These are phyloP conservation scores for Spinacia oleracea DNA, from an alignment of 179 eudicot genomes.

Conservation along the genomic window DNA sequence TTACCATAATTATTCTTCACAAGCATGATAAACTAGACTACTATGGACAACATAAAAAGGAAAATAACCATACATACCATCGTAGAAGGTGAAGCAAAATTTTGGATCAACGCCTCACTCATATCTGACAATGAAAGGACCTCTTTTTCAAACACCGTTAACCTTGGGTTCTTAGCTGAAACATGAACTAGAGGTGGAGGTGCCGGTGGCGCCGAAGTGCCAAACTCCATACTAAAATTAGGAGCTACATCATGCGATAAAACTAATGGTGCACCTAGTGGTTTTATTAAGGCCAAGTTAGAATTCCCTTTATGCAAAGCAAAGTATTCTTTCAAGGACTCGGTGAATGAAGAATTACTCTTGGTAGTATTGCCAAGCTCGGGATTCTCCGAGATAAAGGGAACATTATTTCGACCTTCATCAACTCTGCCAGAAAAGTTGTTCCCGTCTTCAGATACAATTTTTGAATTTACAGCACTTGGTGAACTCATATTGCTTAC, in stretches of 20 bases:
- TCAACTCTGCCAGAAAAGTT: constrained; percentile 16
- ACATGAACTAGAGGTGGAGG: constrained; percentile 5
- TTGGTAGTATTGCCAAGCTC: no score
- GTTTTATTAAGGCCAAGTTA: constrained; percentile 4
- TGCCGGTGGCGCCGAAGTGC: not conserved
- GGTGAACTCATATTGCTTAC: constrained; percentile 9
- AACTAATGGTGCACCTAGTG: no score
- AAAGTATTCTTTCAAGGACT: constrained; percentile 5
- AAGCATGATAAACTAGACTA: not conserved
- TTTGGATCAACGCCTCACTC: constrained; percentile 53
- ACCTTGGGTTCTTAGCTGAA: constrained; percentile 16
- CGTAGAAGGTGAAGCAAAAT: constrained; percentile 40
- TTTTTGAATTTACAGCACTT: not conserved
- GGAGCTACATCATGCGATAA: constrained; percentile 15
- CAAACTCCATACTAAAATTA: constrained; percentile 19
- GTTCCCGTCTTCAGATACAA: constrained; percentile 4
- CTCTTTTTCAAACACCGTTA: constrained; percentile 26
- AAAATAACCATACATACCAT: constrained; percentile 39
- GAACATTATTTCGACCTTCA: no score
- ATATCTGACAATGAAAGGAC: constrained; percentile 59
- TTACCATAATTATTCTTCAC: no score
- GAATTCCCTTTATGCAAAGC: constrained; percentile 21
- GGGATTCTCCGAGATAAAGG: constrained; percentile 16
- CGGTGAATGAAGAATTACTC: constrained; percentile 22
- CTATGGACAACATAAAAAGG: not conserved